Conservation (phyloP, 371 early-diverging fungal genomes). For the Syncephalastrum contaminatum region DNA sequence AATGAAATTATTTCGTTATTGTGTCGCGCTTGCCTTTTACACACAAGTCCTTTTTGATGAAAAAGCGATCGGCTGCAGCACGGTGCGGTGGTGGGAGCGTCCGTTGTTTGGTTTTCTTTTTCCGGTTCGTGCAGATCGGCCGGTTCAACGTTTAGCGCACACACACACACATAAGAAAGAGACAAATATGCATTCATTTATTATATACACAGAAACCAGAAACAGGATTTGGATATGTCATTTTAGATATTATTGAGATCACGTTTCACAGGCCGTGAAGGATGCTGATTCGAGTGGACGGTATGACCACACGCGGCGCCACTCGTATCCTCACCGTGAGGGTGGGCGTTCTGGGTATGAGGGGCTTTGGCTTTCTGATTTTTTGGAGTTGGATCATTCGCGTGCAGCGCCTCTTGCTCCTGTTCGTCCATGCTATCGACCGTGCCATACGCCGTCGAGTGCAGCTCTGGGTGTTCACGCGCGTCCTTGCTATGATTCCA, state of each 20-base stretch:
- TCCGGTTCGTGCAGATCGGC: no score
- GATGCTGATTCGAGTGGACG: not conserved
- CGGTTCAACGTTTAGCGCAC: no score
- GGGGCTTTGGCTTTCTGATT: not conserved
- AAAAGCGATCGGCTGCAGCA: no score
- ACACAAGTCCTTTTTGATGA: no score
- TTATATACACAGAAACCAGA: no score
- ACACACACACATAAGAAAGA: no score
- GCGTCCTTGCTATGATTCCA: conserved; percentile 34
- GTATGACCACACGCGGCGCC: conserved; percentile 15
- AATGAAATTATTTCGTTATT: no score
- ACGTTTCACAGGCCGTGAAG: conserved; percentile 15
- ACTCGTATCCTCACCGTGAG: not conserved
- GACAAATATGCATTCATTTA: no score
- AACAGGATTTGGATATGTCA: not conserved
- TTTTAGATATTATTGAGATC: conserved; percentile 15
- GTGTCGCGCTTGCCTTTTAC: no score
- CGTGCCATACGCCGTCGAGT: conserved; percentile 41
- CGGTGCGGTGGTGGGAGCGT: no score
- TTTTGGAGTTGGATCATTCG: not conserved
- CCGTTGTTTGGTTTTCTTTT: no score
- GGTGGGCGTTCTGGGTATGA: conserved; percentile 1
- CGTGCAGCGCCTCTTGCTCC: conserved; percentile 1
- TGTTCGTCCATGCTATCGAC: conserved; percentile 14
- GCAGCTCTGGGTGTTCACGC: conserved; percentile 29